Evolutionary conservation across 345 rosid genomes (phyloP).

Genomic region (Salix koriyanagi): DNA sequence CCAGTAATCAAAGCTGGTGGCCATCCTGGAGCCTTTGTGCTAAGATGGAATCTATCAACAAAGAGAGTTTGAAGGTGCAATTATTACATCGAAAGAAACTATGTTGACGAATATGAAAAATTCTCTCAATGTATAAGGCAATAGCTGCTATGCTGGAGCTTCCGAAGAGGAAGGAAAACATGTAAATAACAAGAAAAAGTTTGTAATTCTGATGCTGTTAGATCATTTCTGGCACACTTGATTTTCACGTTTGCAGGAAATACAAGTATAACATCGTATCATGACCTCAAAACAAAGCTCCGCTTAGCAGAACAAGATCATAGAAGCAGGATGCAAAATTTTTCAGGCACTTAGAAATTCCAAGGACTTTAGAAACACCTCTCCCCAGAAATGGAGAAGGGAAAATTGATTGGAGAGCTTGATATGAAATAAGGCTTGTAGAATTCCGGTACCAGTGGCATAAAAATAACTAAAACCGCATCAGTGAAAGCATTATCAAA

Average conservation of each 20-base stretch:
- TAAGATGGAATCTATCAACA: constrained; percentile 11
- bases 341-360: neutral
- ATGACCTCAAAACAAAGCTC: neutral
- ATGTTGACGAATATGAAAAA: neutral
- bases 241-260: neutral
- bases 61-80: neutral
- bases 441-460: neutral
- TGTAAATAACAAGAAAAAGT: neutral
- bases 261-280: neutral
- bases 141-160: neutral
- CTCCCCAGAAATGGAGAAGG: neutral
- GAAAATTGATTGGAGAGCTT: neutral
- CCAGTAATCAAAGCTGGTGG: constrained; percentile 77
- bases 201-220: neutral
- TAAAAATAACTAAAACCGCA: neutral
- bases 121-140: neutral
- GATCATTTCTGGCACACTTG: neutral
- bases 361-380: neutral
- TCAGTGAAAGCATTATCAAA: neutral
- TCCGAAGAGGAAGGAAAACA: neutral
- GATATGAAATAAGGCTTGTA: neutral
- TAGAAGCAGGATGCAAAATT: neutral
- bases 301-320: neutral
- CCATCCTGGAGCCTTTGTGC: constrained; percentile 40
- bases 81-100: neutral